Evolutionary conservation across 129 eudicot genomes (phyloP).

Genomic region (Deinandra increscens): DNA sequence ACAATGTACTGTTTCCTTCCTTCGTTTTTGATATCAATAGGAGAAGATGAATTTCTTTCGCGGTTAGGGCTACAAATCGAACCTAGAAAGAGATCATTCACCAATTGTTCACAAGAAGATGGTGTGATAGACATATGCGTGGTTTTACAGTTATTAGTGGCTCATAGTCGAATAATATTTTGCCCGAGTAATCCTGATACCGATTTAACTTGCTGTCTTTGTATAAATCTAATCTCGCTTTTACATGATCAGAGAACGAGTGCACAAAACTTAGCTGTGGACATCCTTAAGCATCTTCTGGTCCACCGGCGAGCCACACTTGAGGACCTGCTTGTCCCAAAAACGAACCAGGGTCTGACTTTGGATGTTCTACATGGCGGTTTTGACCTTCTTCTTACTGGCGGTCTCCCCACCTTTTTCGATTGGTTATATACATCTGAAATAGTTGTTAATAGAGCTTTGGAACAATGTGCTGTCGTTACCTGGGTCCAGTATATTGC

Average conservation of each 20-base stretch:
- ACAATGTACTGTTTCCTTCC: slow-evolving; percentile 88
- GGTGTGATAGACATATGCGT: slow-evolving; percentile 68
- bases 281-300: slow-evolving; percentile 78
- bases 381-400: slow-evolving; percentile 82
- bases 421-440: slow-evolving; percentile 81
- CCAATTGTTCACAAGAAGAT: slow-evolving; percentile 47
- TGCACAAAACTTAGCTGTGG: slow-evolving; percentile 66
- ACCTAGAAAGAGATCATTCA: slow-evolving; percentile 41
- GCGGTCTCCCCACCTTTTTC: slow-evolving; percentile 56
- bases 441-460: slow-evolving; percentile 55
- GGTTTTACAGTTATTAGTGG: slow-evolving; percentile 76
- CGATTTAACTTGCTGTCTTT: slow-evolving; percentile 85
- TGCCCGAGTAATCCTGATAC: slow-evolving; percentile 87
- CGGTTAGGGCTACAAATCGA: slow-evolving; percentile 69
- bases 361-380: slow-evolving; percentile 90
- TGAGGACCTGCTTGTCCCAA: slow-evolving; percentile 83
- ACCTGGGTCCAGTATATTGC: slow-evolving; percentile 95
- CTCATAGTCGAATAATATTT: slow-evolving; percentile 74
- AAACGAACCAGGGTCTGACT: slow-evolving; percentile 78
- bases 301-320: slow-evolving; percentile 83
- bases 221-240: slow-evolving; percentile 76
- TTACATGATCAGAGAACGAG: slow-evolving; percentile 63
- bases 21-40: slow-evolving; percentile 61
- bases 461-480: slow-evolving; percentile 86
- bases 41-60: slow-evolving; percentile 85